These are phyloP conservation scores for Candida boleticola DNA, from an alignment of 805 yeast genomes.

Conservation along the genomic window DNA sequence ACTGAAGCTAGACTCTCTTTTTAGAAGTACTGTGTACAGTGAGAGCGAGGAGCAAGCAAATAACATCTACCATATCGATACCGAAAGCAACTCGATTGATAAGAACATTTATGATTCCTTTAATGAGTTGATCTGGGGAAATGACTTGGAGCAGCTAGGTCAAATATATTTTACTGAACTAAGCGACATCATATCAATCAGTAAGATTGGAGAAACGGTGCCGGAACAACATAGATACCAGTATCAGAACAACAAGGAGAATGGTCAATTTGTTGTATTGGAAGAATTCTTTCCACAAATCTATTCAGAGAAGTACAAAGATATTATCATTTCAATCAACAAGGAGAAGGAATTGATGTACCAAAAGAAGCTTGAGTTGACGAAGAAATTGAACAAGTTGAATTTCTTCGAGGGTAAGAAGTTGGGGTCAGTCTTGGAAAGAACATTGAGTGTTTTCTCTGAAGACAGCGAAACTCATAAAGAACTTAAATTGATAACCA, in stretches of 20 bases:
- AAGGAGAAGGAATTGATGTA: conserved; percentile 12
- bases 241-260: conserved; percentile 4
- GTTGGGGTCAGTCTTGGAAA: conserved; percentile 24
- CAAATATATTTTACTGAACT: conserved; percentile 23
- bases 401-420: conserved; percentile 41
- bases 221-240: too few relatives aligned
- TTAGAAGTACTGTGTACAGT: conserved; percentile 21
- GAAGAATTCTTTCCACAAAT: conserved; percentile 37
- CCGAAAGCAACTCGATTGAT: conserved; percentile 29
- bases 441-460: conserved; percentile 17
- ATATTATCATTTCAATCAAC: conserved; percentile 19
- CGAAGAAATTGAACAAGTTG: conserved; percentile 27
- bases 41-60: conserved; percentile 21
- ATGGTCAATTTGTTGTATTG: conserved; percentile 21
- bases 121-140: conserved; percentile 37
- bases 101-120: conserved; percentile 29
- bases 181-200: conserved; percentile 31
- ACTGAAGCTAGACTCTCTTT: neutral
- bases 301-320: conserved; percentile 23
- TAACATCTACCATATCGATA: conserved; percentile 27
- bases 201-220: conserved; percentile 25
- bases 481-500: conserved; percentile 17
- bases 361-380: conserved; percentile 16
- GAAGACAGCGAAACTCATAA: conserved; percentile 11
- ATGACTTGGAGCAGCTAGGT: conserved; percentile 26